Percentiles rank a stretch among this genome's conserved stretches.
These are phyloP conservation scores for Didymella pomorum DNA, from an alignment of 2,329 filamentous ascomycete genomes.

Conservation along the genomic window DNA sequence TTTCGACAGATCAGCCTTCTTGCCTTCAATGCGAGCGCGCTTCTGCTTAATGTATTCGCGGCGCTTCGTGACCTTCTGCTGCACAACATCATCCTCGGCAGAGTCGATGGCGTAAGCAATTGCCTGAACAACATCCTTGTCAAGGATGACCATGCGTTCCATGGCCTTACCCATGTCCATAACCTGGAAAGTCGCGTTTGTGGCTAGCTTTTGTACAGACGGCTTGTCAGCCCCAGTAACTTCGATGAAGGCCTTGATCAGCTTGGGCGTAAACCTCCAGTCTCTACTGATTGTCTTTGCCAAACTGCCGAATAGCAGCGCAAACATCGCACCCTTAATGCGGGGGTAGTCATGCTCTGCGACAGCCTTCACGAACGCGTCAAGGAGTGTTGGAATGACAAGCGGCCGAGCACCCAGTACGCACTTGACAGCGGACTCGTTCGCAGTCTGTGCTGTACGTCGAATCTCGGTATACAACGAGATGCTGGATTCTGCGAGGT, in stretches of 20 bases:
- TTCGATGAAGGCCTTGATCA: slow-evolving; percentile 89
- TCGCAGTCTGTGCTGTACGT: slow-evolving; percentile 88
- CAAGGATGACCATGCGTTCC: slow-evolving; percentile 84
- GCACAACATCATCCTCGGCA: slow-evolving; percentile 64
- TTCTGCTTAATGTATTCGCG: slow-evolving; percentile 78
- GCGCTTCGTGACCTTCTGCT: slow-evolving; percentile 68
- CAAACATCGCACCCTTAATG: slow-evolving; percentile 95
- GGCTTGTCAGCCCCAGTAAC: slow-evolving; percentile 91
- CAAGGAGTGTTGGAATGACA: slow-evolving; percentile 86
- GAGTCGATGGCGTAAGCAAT: slow-evolving; percentile 59
- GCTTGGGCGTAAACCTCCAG: slow-evolving; percentile 92
- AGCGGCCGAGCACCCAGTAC: slow-evolving; percentile 87
- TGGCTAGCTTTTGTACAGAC: slow-evolving; percentile 89
- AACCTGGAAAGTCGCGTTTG: slow-evolving; percentile 81
- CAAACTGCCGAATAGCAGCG: slow-evolving; percentile 85
- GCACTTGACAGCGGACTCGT: slow-evolving; percentile 91
- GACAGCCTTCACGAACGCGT: slow-evolving; percentile 79
- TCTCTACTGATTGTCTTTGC: slow-evolving; percentile 87
- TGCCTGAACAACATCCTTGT: slow-evolving; percentile 72
- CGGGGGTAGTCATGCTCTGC: slow-evolving; percentile 83
- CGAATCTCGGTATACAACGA: slow-evolving; percentile 95
- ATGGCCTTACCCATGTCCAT: slow-evolving; percentile 91
- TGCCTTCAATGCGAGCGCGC: slow-evolving; percentile 78
- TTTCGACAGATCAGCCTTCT: slow-evolving; percentile 80
- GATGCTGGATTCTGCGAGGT: slow-evolving; percentile 87